Base-by-base conservation (phyloP, 495 filamentous ascomycete species). In the Penicillium bovifimosum region DNA sequence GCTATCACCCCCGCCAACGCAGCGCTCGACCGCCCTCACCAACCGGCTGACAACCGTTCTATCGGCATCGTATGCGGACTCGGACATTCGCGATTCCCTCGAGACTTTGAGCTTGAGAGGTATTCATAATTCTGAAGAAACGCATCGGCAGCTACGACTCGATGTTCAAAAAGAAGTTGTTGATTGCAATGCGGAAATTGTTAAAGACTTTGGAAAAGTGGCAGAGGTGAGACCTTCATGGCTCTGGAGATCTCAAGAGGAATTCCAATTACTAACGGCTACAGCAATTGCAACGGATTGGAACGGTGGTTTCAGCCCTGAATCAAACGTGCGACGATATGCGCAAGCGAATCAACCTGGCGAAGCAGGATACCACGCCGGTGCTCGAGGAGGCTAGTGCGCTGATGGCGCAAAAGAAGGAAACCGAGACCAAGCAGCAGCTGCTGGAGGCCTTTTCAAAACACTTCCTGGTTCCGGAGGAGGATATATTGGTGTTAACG, bases 101-200 rank as follows among this genome's bases (percentile, higher is more conserved):
- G 74, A 78, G 45, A 82, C 88, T 0, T 73, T 97, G 11, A 91
- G 96, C 65, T 73, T 81, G 28, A 75, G 85, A 18, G 80, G 80
- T 1, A 66, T 90, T 11, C 73, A 81, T 35, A 96, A 96, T 62
- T 90, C 81, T 7, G 74, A 86, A 7, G 88, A 95, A 54, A 86
- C 86, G 16, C 78, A 93, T 9, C 82, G 93, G 28, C 84, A 86
- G 56, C 69, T 97, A 10, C 81, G 90, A 28, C 70, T 95, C 1
- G 87, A 96, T 68, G 78, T 95, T 2, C 91, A 97, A 67, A 91
- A 88, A 59, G 91, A 97, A 66, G 87, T 96, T 29, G 89, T 96
- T 40, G 82, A 92, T 52, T 88, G 89, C 70, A 96, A 97, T 83
- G 91, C 85, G 29, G 85, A 90, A 50, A 88, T 99, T 50, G 83